Percentiles rank a stretch among this genome's conserved stretches.
Conservation (phyloP, 2,329 filamentous ascomycete genomes). For the Basipetospora chlamydospora region DNA sequence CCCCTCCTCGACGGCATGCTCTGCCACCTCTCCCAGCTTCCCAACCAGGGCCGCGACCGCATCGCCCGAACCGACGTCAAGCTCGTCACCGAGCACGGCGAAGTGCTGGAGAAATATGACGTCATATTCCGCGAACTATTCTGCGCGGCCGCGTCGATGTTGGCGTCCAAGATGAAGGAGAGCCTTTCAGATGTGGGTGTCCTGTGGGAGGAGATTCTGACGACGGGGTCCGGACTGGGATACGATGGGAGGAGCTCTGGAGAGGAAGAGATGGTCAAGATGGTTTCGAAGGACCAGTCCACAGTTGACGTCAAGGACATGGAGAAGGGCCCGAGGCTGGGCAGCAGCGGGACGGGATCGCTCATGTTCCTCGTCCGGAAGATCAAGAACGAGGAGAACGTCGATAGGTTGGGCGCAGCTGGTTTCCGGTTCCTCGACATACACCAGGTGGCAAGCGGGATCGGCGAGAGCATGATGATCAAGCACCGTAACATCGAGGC, state of each 20-base stretch:
- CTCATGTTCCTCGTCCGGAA: slow-evolving; percentile 66
- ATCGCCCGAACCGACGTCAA: slow-evolving; percentile 22
- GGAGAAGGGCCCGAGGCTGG: background rate
- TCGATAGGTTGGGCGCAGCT: slow-evolving; percentile 48
- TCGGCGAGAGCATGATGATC: slow-evolving; percentile 64
- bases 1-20: slow-evolving; percentile 60
- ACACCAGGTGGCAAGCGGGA: slow-evolving; percentile 51
- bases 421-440: slow-evolving; percentile 68
- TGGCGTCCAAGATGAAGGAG: slow-evolving; percentile 52
- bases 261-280: background rate
- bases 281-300: background rate
- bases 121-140: slow-evolving; percentile 71
- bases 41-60: slow-evolving; percentile 23
- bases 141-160: slow-evolving; percentile 61
- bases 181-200: slow-evolving; percentile 49
- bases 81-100: slow-evolving; percentile 37
- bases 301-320: background rate
- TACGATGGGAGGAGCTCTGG: background rate
- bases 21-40: slow-evolving; percentile 45
- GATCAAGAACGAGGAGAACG: slow-evolving; percentile 41
- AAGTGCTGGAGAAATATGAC: slow-evolving; percentile 55
- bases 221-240: slow-evolving; percentile 25
- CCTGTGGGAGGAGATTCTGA: slow-evolving; percentile 62
- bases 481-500: slow-evolving; percentile 43
- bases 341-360: slow-evolving; percentile 23